Conservation (phyloP, 2,329 filamentous ascomycete genomes). For the Eutypa lata region DNA sequence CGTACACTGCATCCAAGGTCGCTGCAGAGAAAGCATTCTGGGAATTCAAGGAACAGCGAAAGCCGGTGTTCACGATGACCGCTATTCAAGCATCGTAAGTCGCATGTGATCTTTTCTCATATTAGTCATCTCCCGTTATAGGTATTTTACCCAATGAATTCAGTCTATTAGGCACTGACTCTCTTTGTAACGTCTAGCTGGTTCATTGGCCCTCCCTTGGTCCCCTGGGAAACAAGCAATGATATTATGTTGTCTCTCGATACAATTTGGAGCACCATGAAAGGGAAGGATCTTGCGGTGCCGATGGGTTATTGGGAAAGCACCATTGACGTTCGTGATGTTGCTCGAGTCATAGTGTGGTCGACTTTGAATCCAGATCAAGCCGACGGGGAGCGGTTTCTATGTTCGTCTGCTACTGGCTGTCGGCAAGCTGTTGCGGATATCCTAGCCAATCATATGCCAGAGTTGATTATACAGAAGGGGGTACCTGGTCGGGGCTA, state of each 20-base stretch:
- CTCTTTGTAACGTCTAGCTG: constrained; percentile 14
- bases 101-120: too few relatives aligned
- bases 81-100: constrained; percentile 24
- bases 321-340: constrained; percentile 23
- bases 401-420: constrained; percentile 21
- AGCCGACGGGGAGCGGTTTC: constrained; percentile 24
- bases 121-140: too few relatives aligned
- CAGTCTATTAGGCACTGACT: too few relatives aligned
- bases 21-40: constrained; percentile 23
- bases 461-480: constrained; percentile 8
- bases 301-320: constrained; percentile 19
- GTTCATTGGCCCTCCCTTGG: constrained; percentile 23
- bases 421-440: constrained; percentile 24
- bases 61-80: constrained; percentile 21
- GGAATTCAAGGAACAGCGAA: constrained; percentile 18
- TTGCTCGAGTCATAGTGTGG: constrained; percentile 26
- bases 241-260: constrained; percentile 19
- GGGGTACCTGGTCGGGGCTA: constrained; percentile 22
- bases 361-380: constrained; percentile 14
- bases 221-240: constrained; percentile 19
- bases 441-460: constrained; percentile 19
- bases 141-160: too few relatives aligned
- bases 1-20: constrained; percentile 25
- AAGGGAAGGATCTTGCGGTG: constrained; percentile 16
- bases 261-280: constrained; percentile 17